These are phyloP conservation scores for Aspergillus brunneoviolaceus DNA, from an alignment of 2,329 filamentous ascomycete species.

Conservation along the genomic window DNA sequence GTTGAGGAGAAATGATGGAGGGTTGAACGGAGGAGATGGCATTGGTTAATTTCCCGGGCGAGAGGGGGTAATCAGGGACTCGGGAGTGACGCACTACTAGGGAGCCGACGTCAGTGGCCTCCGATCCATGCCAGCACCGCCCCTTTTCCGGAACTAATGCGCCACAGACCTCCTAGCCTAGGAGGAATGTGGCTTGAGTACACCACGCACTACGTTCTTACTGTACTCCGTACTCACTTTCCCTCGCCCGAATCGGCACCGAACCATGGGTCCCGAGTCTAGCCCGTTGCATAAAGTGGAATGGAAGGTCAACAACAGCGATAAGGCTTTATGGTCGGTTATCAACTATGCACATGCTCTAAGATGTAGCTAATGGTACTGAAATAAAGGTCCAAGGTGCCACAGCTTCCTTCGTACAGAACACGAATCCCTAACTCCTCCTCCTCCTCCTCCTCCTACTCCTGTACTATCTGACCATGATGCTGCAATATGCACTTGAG, in stretches of 20 bases:
- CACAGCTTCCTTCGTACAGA: background rate
- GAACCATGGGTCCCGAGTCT: background rate
- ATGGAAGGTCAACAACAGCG: background rate
- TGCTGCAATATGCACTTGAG: background rate
- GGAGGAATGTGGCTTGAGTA: no score
- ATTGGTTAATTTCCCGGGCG: background rate
- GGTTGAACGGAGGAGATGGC: background rate
- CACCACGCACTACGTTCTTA: no score
- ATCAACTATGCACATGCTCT: background rate
- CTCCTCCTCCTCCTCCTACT: background rate
- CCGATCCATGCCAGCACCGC: background rate
- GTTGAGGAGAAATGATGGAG: constrained; percentile 10
- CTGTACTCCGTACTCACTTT: background rate
- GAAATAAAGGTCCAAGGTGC: background rate
- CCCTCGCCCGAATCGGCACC: background rate
- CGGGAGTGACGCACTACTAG: constrained; percentile 8
- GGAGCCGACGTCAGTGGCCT: constrained; percentile 15
- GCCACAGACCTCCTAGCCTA: background rate
- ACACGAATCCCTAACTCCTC: background rate
- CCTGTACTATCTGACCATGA: background rate
- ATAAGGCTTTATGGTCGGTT: background rate
- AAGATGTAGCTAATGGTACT: no score
- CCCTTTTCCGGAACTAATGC: background rate
- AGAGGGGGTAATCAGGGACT: background rate
- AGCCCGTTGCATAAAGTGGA: background rate